Conservation (phyloP, 257 asterid species). For the Capsicum chinense region DNA sequence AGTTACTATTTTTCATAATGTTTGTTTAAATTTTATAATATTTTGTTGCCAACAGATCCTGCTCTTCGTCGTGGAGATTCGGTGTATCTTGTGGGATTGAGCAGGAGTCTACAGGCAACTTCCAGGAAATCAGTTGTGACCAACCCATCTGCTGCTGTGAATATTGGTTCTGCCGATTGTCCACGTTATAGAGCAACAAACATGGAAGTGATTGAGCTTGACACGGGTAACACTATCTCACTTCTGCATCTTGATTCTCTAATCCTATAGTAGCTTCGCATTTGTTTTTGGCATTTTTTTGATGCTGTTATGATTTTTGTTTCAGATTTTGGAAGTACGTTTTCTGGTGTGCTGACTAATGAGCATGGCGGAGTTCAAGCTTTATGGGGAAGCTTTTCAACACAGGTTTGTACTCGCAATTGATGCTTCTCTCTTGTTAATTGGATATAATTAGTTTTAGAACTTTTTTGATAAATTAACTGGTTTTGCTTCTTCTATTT, state of each 20-base stretch:
- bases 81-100: constrained; percentile 92
- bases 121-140: constrained; percentile 94
- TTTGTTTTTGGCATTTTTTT: constrained; percentile 31
- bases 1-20: neutral
- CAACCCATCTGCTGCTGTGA: constrained; percentile 90
- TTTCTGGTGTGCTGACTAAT: constrained; percentile 98
- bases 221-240: constrained; percentile 64
- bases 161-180: constrained; percentile 88
- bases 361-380: constrained; percentile 95
- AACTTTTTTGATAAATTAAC: constrained; percentile 7
- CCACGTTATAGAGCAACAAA: constrained; percentile 97
- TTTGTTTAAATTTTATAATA: neutral
- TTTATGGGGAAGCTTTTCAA: constrained; percentile 98
- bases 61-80: constrained; percentile 95
- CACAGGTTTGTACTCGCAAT: constrained; percentile 70
- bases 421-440: constrained; percentile 31
- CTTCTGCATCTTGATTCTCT: constrained; percentile 24
- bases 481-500: constrained; percentile 16
- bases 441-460: constrained; percentile 26
- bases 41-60: constrained; percentile 63
- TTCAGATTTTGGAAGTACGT: constrained; percentile 91
- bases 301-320: constrained; percentile 36
- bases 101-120: constrained; percentile 93
- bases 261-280: constrained; percentile 10
- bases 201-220: constrained; percentile 98